phyloP scores from a whole-genome alignment of 345 rosid species.

The Odontarrhena argentea region DNA sequence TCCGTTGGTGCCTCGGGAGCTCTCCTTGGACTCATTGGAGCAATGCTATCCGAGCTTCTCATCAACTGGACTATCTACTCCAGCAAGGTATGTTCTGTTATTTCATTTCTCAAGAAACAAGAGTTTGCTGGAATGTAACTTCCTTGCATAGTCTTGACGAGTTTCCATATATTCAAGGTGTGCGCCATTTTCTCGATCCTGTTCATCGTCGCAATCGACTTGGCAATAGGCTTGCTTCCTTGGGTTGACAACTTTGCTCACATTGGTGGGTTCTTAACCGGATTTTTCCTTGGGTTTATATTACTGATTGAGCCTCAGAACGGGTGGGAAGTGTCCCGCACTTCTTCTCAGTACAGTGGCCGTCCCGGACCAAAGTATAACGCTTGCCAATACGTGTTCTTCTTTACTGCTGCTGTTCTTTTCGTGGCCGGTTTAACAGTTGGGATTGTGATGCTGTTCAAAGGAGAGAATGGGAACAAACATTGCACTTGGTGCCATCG shows the following conservation, averaged over 20 bases:
- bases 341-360: slow-evolving; percentile 51
- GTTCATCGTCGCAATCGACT: slow-evolving; percentile 61
- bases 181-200: slow-evolving; percentile 62
- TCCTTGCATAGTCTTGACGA: slow-evolving; percentile 3
- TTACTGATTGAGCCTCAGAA: slow-evolving; percentile 68
- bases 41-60: slow-evolving; percentile 92
- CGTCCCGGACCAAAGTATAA: slow-evolving; percentile 64
- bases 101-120: slow-evolving; percentile 1
- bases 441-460: slow-evolving; percentile 74
- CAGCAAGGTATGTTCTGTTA: slow-evolving; percentile 56
- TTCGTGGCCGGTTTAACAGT: slow-evolving; percentile 57
- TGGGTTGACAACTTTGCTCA: slow-evolving; percentile 93
- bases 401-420: slow-evolving; percentile 45
- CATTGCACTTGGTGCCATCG: slow-evolving; percentile 96
- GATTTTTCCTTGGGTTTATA: slow-evolving; percentile 70
- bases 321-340: slow-evolving; percentile 62
- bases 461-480: slow-evolving; percentile 74
- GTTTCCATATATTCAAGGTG: slow-evolving; percentile 43
- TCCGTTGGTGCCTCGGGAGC: slow-evolving; percentile 99
- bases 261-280: slow-evolving; percentile 78
- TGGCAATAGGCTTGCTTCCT: slow-evolving; percentile 88
- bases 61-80: slow-evolving; percentile 93
- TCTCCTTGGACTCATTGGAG: slow-evolving; percentile 91
- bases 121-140: not conserved
- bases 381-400: slow-evolving; percentile 67